Percentiles rank a stretch among this genome's conserved stretches.
These are phyloP conservation scores for Zymoseptoria brevis DNA, from an alignment of 2,329 filamentous ascomycete genomes.

Conservation along the genomic window DNA sequence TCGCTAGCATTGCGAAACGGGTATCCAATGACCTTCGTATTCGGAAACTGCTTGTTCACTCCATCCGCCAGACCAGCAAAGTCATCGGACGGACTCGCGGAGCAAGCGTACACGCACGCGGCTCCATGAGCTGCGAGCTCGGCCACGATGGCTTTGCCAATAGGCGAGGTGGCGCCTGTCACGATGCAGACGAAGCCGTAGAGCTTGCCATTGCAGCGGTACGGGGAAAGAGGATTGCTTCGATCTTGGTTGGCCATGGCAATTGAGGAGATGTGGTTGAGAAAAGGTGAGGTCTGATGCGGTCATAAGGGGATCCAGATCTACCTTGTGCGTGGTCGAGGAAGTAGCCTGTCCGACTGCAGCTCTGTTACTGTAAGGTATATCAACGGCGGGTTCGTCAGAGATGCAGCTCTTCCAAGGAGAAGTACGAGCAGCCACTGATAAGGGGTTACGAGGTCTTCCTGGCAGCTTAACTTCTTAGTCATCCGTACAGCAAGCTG, in stretches of 20 bases:
- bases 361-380: not conserved
- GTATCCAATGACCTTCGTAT: conserved; percentile 55
- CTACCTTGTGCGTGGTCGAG: not conserved
- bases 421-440: not conserved
- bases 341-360: not conserved
- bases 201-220: conserved; percentile 51
- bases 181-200: conserved; percentile 60
- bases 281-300: too few relatives aligned
- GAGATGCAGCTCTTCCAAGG: not conserved
- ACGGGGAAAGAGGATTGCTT: conserved; percentile 47
- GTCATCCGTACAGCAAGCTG: not conserved
- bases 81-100: conserved; percentile 35
- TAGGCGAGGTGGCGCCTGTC: conserved; percentile 52
- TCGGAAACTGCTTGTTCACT: conserved; percentile 41
- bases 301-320: not conserved
- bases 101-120: conserved; percentile 56
- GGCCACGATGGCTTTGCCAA: conserved; percentile 52
- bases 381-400: not conserved
- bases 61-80: conserved; percentile 37
- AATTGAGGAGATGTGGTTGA: not conserved
- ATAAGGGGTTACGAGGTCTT: not conserved
- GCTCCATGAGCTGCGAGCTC: conserved; percentile 58
- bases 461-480: not conserved
- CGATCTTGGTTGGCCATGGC: conserved; percentile 6
- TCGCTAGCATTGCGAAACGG: conserved; percentile 53